phyloP scores from a whole-genome alignment of 495 filamentous ascomycete genomes.

The Penicillium antarcticum region DNA sequence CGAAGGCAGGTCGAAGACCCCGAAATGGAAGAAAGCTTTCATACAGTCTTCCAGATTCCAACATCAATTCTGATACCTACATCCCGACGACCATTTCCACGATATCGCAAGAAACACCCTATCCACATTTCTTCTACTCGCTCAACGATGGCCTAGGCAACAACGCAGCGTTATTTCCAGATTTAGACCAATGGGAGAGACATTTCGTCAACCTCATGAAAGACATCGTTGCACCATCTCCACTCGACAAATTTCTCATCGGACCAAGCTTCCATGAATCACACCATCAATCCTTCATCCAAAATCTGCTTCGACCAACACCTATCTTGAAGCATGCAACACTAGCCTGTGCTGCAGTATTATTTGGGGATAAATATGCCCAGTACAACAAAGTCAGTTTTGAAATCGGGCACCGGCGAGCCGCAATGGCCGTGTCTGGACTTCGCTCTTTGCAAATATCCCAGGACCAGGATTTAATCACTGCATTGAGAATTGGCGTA shows the following conservation, averaged over 20 bases:
- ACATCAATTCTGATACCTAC: neutral
- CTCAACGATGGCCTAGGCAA: constrained; percentile 6
- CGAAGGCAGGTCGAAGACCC: constrained; percentile 10
- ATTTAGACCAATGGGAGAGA: constrained; percentile 13
- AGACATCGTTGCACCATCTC: constrained; percentile 7
- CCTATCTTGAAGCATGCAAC: constrained; percentile 10
- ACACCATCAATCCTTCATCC: constrained; percentile 14
- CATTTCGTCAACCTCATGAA: constrained; percentile 21
- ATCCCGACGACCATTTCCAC: neutral
- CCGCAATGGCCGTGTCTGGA: constrained; percentile 14
- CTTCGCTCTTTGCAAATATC: constrained; percentile 10
- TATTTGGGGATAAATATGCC: constrained; percentile 10
- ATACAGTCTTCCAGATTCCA: constrained; percentile 10
- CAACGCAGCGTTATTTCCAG: constrained; percentile 7
- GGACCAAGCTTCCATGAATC: constrained; percentile 13
- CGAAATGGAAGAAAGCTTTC: constrained; percentile 1
- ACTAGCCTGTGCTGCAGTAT: constrained; percentile 16
- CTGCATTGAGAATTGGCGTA: constrained; percentile 11
- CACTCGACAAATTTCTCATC: constrained; percentile 16
- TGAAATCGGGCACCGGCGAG: constrained; percentile 14
- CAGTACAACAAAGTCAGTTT: constrained; percentile 2
- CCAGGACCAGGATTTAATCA: constrained; percentile 7
- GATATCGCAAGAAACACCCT: neutral
- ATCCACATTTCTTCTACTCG: neutral
- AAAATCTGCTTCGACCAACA: constrained; percentile 7